A percentile compares a stretch with the other conserved stretches of the same genome.
These are phyloP conservation scores for Wickerhamomyces hampshirensis DNA, from an alignment of 805 yeast species.

Conservation along the genomic window DNA sequence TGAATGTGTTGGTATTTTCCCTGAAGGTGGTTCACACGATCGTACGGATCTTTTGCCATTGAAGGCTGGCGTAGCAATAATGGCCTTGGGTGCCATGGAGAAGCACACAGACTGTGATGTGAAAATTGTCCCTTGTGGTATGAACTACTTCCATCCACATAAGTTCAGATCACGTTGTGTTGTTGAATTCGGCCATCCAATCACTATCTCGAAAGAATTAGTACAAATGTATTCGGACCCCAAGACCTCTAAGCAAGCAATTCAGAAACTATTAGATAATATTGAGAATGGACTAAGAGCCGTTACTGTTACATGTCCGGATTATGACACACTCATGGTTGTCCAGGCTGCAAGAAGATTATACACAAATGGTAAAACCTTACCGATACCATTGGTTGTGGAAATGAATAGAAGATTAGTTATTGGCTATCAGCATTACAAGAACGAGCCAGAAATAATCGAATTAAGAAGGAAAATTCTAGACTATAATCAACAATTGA, in stretches of 20 bases:
- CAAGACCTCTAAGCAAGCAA: constrained; percentile 61
- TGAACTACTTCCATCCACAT: constrained; percentile 96
- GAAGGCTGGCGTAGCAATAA: constrained; percentile 96
- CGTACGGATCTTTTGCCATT: constrained; percentile 86
- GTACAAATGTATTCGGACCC: constrained; percentile 62
- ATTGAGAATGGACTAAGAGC: constrained; percentile 76
- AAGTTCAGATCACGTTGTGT: constrained; percentile 94
- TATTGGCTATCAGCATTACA: constrained; percentile 70
- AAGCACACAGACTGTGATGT: constrained; percentile 71
- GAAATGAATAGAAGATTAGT: constrained; percentile 89
- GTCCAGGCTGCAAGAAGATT: constrained; percentile 92
- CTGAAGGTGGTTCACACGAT: constrained; percentile 98
- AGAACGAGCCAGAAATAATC: constrained; percentile 63
- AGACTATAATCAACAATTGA: constrained; percentile 61
- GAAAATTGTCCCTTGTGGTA: constrained; percentile 91
- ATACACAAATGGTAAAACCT: constrained; percentile 67
- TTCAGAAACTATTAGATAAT: constrained; percentile 64
- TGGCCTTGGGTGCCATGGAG: constrained; percentile 94
- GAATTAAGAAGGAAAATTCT: constrained; percentile 58
- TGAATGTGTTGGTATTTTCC: constrained; percentile 86
- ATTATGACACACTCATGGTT: constrained; percentile 90
- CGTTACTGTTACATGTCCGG: constrained; percentile 90
- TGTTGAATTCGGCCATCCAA: constrained; percentile 89
- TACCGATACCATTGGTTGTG: constrained; percentile 79
- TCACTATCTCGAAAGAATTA: constrained; percentile 55